Evolutionary conservation across 2,329 filamentous ascomycete species (phyloP), one percentile per base, ranked within the genome.

Genomic region (Colletotrichum orbiculare): DNA sequence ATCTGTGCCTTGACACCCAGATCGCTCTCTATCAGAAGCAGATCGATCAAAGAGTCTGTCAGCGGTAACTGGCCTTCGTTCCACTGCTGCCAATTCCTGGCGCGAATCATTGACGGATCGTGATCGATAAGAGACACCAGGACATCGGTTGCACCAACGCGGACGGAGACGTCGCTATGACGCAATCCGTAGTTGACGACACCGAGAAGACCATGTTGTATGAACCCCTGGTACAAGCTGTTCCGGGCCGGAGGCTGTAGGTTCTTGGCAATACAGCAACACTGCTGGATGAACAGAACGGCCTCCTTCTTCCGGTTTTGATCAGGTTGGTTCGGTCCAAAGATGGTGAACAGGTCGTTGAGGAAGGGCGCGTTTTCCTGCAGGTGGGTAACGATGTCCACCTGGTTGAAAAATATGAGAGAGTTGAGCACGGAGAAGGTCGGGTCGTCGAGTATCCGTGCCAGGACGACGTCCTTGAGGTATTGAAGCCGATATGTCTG

Each of bases 361-460:
- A 98, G 81, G 73, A 97, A 97, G 2, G 80, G 79, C 1, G 82
- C 82, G 72, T 97, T 97, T 34, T 84, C 85, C 77, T 97, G 94
- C n/a, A 99, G 84, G 78, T 98, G 93, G 73, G 95, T 92, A 54
- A 99, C 91, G 74, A 99, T 97, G 74, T 98, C 96, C 71, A 98
- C 94, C 80, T 99, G 96, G 80, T 98, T 96, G 84, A 97, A 99
- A 82, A 97, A 99, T 70, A 99, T 99, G 71, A 98, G 86, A 54
- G 94, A 97, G 79, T 98, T 99, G 69, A 99, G 89, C 34, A 98
- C 94, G 33, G 93, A 97, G 77, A 98, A 99, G 17, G 96, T 99
- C 54, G 95, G 95, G 76, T 99, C 96, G 78, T 99, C 96, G 67
- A 99, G 85, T 68, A 99, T 98, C 68, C 96, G 89, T 37, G 96